Percentiles rank a stretch among this genome's conserved stretches.
phyloP scores from a whole-genome alignment of 2,329 filamentous ascomycete genomes.

The Periconia digitata region DNA sequence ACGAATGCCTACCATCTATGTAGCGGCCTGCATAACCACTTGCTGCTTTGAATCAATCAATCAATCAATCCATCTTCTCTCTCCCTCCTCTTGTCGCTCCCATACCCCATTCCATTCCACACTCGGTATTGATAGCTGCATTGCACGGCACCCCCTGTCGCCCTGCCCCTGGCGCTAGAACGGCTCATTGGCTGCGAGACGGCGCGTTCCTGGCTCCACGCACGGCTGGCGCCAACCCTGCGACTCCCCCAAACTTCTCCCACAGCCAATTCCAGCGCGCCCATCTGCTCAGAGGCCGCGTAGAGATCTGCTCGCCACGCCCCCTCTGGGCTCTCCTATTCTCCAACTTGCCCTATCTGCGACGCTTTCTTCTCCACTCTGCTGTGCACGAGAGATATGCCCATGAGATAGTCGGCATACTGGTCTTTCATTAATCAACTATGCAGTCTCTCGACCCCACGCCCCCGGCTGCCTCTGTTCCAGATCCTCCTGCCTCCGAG shows the following conservation, averaged over 20 bases:
- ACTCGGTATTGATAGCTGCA: neutral
- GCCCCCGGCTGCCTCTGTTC: slow-evolving; percentile 23
- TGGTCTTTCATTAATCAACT: slow-evolving; percentile 18
- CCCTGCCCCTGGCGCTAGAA: slow-evolving; percentile 10
- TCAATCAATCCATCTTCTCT: no score
- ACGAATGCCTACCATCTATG: no score
- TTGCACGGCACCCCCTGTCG: neutral
- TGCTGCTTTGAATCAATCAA: no score
- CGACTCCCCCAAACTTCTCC: slow-evolving; percentile 13
- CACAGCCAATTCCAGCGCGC: slow-evolving; percentile 31
- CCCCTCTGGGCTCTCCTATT: slow-evolving; percentile 33
- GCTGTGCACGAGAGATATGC: slow-evolving; percentile 44
- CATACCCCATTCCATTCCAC: no score
- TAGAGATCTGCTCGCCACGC: slow-evolving; percentile 24
- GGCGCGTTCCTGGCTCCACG: slow-evolving; percentile 22
- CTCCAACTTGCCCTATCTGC: slow-evolving; percentile 24
- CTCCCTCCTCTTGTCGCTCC: no score
- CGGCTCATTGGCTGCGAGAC: slow-evolving; percentile 9
- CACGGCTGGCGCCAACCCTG: slow-evolving; percentile 16
- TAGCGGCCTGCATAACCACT: no score
- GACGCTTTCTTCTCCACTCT: slow-evolving; percentile 23
- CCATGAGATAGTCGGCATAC: slow-evolving; percentile 8
- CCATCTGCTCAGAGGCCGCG: slow-evolving; percentile 29
- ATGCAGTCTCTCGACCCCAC: slow-evolving; percentile 32
- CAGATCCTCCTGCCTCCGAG: slow-evolving; percentile 1